Conservation (phyloP, 331 rosid genomes). For the Malus hybrid region DNA sequence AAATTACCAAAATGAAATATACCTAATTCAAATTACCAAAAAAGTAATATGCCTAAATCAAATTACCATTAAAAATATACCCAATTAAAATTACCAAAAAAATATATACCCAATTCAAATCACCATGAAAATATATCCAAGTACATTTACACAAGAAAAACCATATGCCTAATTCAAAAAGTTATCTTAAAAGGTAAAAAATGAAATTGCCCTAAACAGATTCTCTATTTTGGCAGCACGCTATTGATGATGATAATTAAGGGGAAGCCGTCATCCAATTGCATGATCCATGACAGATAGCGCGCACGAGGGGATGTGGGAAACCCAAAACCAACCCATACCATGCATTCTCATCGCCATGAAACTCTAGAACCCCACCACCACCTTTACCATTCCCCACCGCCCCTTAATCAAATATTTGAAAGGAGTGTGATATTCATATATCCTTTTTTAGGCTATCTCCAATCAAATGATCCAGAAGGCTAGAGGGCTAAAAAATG, state of each 20-base stretch:
- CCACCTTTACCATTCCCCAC: neutral
- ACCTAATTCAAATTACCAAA: too few species aligned
- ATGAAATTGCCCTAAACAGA: neutral
- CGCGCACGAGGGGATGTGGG: constrained; percentile 84
- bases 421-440: too few species aligned
- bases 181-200: neutral
- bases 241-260: constrained; percentile 41
- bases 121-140: neutral
- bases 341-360: constrained; percentile 33
- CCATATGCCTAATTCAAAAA: neutral
- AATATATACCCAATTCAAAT: neutral
- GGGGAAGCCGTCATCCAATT: constrained; percentile 42
- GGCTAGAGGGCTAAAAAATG: too few species aligned
- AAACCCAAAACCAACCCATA: neutral
- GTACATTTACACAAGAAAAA: too few species aligned
- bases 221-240: constrained; percentile 37
- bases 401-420: too few species aligned
- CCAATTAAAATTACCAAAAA: neutral
- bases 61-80: too few species aligned
- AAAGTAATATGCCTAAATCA: too few species aligned
- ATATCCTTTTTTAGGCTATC: too few species aligned
- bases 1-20: too few species aligned
- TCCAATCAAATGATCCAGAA: too few species aligned
- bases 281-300: constrained; percentile 25
- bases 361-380: constrained; percentile 31